Percentiles rank a stretch among this genome's conserved stretches.
phyloP scores from a whole-genome alignment of 73 alveolate genomes.

The Uronychia binucleata region DNA sequence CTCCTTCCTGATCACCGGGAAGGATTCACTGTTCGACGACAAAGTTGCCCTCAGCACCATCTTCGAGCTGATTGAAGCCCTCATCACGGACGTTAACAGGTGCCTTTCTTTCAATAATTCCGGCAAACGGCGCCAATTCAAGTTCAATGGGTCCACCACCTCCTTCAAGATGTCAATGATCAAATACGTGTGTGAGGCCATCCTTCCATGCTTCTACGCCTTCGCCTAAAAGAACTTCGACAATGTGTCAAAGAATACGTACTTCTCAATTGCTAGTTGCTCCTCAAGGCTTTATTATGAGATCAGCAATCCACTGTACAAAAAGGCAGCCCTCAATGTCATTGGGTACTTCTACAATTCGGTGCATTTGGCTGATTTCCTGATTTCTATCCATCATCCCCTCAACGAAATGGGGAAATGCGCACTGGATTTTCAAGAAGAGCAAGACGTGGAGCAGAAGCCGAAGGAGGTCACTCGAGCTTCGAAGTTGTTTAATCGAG shows the following conservation, averaged over 20 bases:
- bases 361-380: constrained; percentile 17
- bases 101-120: background rate
- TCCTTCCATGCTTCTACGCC: constrained; percentile 24
- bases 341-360: constrained; percentile 8
- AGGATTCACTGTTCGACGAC: background rate
- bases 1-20: background rate
- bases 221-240: constrained; percentile 11
- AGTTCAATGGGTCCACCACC: background rate
- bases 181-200: constrained; percentile 1
- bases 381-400: constrained; percentile 38
- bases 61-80: background rate
- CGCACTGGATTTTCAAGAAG: no score
- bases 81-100: background rate
- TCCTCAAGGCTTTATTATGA: constrained; percentile 26
- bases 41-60: background rate
- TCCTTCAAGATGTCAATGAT: background rate
- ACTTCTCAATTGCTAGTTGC: background rate
- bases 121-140: background rate
- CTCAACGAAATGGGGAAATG: background rate
- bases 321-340: constrained; percentile 12
- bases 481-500: no score
- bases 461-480: no score
- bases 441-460: no score
- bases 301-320: background rate
- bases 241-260: background rate